These are phyloP conservation scores for Blastobotrys proliferans DNA, from an alignment of 1,139 yeast species.

Conservation along the genomic window DNA sequence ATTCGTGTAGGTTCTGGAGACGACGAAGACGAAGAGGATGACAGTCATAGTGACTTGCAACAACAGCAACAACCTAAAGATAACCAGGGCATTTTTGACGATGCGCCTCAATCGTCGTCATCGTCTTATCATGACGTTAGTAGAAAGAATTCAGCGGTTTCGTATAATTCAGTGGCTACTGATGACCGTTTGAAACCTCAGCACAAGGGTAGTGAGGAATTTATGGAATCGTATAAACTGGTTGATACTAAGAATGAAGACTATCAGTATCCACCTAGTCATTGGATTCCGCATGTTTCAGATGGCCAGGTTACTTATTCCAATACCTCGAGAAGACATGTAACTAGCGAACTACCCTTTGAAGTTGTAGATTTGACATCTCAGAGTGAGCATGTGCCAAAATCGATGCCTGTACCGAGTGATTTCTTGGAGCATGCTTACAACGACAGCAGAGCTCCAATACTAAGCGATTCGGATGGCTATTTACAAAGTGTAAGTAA, in stretches of 20 bases:
- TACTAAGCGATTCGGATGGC: background rate
- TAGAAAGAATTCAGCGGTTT: conserved; percentile 7
- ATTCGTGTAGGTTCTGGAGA: conserved; percentile 11
- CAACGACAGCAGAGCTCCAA: conserved; percentile 8
- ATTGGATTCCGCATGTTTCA: conserved; percentile 32
- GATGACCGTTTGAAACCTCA: background rate
- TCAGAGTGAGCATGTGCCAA: conserved; percentile 10
- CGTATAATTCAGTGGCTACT: conserved; percentile 6
- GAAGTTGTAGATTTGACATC: conserved; percentile 14
- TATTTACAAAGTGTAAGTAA: background rate
- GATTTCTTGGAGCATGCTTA: conserved; percentile 11
- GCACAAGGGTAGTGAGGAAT: background rate
- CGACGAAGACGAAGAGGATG: background rate
- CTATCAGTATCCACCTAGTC: conserved; percentile 20
- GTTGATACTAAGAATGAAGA: conserved; percentile 19
- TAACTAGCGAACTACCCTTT: conserved; percentile 27
- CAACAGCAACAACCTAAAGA: no score
- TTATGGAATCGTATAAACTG: conserved; percentile 18
- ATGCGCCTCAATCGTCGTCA: background rate
- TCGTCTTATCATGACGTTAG: conserved; percentile 3
- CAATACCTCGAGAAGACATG: conserved; percentile 24
- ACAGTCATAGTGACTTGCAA: no score
- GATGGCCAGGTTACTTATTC: conserved; percentile 29
- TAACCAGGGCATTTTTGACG: background rate
- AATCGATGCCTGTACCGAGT: conserved; percentile 7